Percentiles rank a stretch among this genome's conserved stretches.
Evolutionary conservation across 805 yeast species (phyloP).

Genomic region (Ogataea nonfermentans): DNA sequence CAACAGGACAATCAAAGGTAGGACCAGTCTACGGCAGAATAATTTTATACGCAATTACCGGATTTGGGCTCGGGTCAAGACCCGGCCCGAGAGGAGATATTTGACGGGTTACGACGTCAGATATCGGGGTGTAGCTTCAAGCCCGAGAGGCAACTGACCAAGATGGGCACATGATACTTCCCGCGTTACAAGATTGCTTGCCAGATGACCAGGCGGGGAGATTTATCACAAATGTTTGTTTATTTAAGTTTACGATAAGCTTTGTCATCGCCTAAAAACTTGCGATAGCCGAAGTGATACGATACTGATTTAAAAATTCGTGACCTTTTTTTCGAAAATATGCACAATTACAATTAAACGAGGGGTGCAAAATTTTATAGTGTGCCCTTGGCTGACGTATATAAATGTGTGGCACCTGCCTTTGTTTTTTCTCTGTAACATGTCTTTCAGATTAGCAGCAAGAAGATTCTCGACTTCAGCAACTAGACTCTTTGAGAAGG

Average conservation of each 20-base stretch:
- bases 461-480: slow-evolving; percentile 23
- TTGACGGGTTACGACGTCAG: too few relatives aligned
- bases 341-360: slow-evolving; percentile 9
- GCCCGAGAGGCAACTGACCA: too few relatives aligned
- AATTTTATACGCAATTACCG: neutral
- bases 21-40: too few relatives aligned
- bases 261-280: slow-evolving; percentile 8
- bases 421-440: neutral
- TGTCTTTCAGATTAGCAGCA: slow-evolving; percentile 9
- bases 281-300: slow-evolving; percentile 11
- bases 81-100: too few relatives aligned
- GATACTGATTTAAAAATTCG: slow-evolving; percentile 10
- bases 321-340: slow-evolving; percentile 11
- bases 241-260: neutral
- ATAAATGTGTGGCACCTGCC: neutral
- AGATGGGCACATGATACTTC: too few relatives aligned
- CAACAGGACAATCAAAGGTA: too few relatives aligned
- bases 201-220: too few relatives aligned
- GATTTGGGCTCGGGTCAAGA: too few relatives aligned
- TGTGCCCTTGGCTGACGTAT: neutral
- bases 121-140: too few relatives aligned
- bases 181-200: too few relatives aligned
- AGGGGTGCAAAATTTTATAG: slow-evolving; percentile 9
- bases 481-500: slow-evolving; percentile 21
- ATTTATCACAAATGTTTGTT: too few relatives aligned